Evolutionary conservation across 129 eudicot species (phyloP), one percentile per base, ranked within the genome.

Genomic region (Oenanthe sinensis): DNA sequence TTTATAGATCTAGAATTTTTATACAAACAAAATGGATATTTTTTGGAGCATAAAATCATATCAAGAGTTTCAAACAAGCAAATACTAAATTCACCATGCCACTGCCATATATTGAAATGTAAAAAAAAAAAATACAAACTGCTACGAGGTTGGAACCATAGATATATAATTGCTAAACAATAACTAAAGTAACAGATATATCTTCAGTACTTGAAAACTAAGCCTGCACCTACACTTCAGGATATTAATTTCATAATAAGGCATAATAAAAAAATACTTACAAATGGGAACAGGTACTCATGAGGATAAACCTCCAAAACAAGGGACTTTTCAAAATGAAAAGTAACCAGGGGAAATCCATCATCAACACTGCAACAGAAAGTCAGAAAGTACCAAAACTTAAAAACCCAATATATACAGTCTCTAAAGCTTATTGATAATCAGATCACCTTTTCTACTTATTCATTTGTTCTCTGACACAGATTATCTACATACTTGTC

Each of bases 211-310:
- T 43, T 43, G 30, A 9, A 2, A 71, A 72, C 13, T 20, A 68
- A 14, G 76, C 11, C 5, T 72, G 43, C 30, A 28, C 69, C 72
- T n/a, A 49, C 16, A 58, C 55, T 37, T n/a, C 43, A 80, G 68
- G 45, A 69, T 70, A 70, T 75, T 15, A 33, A 40, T 44, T 44
- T 76, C 39, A 7, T 75, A 13, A 19, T 26, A 36, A 55, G 77
- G 52, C 69, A 60, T 36, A 60, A 69, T 42, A 72, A 47, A 16
- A 77, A 75, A 71, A 78, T 65, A 89, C 98, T 93, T 91, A 91
- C 98, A 77, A 89, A 82, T 42, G 92, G 87, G 81, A 93, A 93
- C 47, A 93, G 85, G 80, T 93, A 93, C 73, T 93, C 98, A 50
- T 82, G 88, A 13, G 98, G 96, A 85, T 91, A 87, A 81, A 93